These are phyloP conservation scores for Gossypium lobatum DNA, from an alignment of 441 rosid genomes.

Conservation along the genomic window DNA sequence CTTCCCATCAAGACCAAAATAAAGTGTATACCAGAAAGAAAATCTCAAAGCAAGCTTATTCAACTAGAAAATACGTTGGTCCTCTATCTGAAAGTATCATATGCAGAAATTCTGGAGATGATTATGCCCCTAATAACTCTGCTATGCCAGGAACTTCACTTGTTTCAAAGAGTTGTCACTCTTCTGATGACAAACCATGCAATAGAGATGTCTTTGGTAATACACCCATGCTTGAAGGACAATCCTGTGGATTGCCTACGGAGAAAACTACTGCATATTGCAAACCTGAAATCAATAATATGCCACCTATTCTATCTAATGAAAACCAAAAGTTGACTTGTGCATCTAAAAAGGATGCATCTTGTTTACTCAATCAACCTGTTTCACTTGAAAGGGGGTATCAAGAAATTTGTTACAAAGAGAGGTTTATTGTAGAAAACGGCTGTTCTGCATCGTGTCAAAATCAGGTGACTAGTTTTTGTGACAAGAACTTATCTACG, in stretches of 20 bases:
- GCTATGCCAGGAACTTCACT: conserved; percentile 16
- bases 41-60: conserved; percentile 24
- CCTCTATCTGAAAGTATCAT: conserved; percentile 40
- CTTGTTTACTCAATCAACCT: conserved; percentile 25
- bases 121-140: conserved; percentile 21
- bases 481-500: conserved; percentile 18
- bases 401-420: conserved; percentile 22
- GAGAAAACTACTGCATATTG: conserved; percentile 20
- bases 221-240: conserved; percentile 22
- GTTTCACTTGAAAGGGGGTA: conserved; percentile 23
- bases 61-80: conserved; percentile 20
- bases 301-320: conserved; percentile 10
- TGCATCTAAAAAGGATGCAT: conserved; percentile 22
- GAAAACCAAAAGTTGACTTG: conserved; percentile 20
- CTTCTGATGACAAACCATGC: conserved; percentile 22
- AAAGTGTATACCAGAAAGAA: conserved; percentile 50
- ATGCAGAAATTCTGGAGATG: conserved; percentile 31
- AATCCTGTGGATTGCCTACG: conserved; percentile 19
- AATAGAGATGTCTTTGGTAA: conserved; percentile 14
- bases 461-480: conserved; percentile 21
- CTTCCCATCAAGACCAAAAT: conserved; percentile 25
- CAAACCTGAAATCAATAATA: conserved; percentile 18
- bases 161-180: conserved; percentile 25
- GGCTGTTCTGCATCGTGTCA: conserved; percentile 22
- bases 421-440: conserved; percentile 22